Evolutionary conservation across 164 flowering plant genomes (phyloP), one percentile per base, ranked within the genome.

Genomic region (Magnolia officinalis): DNA sequence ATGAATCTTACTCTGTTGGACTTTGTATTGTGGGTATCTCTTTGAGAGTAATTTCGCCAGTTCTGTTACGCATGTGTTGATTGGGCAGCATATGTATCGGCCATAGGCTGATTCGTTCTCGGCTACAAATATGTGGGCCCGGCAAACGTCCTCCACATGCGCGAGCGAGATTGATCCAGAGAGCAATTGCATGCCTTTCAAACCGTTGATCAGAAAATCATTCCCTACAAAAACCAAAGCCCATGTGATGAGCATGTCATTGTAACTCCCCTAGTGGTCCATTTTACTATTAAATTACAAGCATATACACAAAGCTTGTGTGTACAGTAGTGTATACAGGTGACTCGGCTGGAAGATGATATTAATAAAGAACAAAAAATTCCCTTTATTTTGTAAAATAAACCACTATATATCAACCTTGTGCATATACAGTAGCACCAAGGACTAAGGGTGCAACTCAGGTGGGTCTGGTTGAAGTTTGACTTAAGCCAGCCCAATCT

Each of bases 51-150:
- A 88, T 78, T 85, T 80, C 0, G 96, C 98, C 19, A 93, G 90
- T 74, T 93, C 93, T 31, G 85, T 78, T 68, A 91, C 86, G 72
- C 89, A 84, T 50, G 90, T 85, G 76, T 89, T 90, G 69, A 63
- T 77, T 13, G 83, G 81, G 77, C 85, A 84, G 86, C 93, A 89
- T 8, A 90, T 89, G 83, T 93, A 93, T 16, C 96, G 88, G 10
- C 94, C 95, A 11, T 91, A 85, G 66, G 95, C 94, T 61, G 90
- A 83, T 79, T 87, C 89, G 73, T 87, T 87, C 88, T 90, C 94
- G 0, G 92, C 93, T 23, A 93, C 21, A 76, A 88, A 91, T 13
- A 91, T 74, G 23, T 91, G 98, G 14, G 98, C 92, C 0, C 84
- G 78, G 58, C 90, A 86, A 13, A 90, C 90, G 77, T 93, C 98